Base-by-base conservation (phyloP, 768 basidiomycete species). In the Auricularia heimuer region DNA sequence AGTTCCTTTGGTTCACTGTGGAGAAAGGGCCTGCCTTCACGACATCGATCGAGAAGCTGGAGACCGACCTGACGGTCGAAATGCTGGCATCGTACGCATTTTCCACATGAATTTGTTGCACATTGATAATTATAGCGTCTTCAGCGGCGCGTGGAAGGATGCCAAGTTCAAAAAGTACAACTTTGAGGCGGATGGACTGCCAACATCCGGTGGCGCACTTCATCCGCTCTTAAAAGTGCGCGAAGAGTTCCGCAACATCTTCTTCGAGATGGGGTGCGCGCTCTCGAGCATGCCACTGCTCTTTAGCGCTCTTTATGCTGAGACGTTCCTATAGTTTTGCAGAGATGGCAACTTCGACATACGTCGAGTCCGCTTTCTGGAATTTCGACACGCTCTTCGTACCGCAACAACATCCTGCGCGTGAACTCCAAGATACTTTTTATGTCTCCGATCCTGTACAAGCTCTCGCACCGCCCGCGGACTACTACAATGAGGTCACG, bases 311-410 rank as follows among this genome's bases (percentile, higher is more conserved):
- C 29, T 29, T 29, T 29, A 29, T 29, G 29, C 39, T n/a, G 45
- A 54, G 7, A 37, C 21, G n/a, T 33, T 34, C 63, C 21, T 16
- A 16, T 69, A 98, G 96, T 10, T 99, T 98, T 77, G 88, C 94
- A 61, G 97, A 99, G 77, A 99, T 99, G 97, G 94, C 95, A 14
- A 98, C 97, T 8, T 86, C 87, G 62, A 86, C 88, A 64, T 99
- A 93, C 74, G 94, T 99, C 64, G 97, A 99, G 77, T 96, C 94
- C 24, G 91, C 90, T 42, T 99, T 98, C 83, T 99, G 97, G 97
- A 97, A 94, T 74, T 98, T 99, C 77, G 97, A 99, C 75, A 87
- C 95, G 1, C 82, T 99, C 68, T 99, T 96, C 75, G 97, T 99
- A 0, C 97, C 97, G 0, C 97, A 99, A 72, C 96, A 98, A 74